Evolutionary conservation across 2,329 filamentous ascomycete genomes (phyloP).

Genomic region (Teratosphaeria epicoccoides): DNA sequence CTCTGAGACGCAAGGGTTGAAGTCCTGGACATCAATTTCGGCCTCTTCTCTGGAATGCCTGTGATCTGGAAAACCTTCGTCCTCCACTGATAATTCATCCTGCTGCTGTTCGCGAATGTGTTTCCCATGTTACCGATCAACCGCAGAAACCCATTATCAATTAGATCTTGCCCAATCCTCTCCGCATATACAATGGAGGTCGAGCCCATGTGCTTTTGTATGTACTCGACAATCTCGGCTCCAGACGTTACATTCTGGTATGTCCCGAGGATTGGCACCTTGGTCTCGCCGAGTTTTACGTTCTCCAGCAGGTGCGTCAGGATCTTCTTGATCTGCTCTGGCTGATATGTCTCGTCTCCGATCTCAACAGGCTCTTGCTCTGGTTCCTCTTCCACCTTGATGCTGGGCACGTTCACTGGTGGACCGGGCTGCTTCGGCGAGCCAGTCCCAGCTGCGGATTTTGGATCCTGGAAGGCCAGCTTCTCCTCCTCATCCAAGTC

Average conservation of each 20-base stretch:
- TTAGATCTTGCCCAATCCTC: constrained; percentile 86
- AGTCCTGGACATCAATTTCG: constrained; percentile 53
- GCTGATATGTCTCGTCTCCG: constrained; percentile 75
- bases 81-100: constrained; percentile 96
- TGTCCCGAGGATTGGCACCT: constrained; percentile 88
- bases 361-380: constrained; percentile 82
- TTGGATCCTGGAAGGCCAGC: constrained; percentile 84
- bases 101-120: constrained; percentile 93
- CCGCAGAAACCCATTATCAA: constrained; percentile 74
- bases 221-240: constrained; percentile 88
- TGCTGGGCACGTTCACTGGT: constrained; percentile 58
- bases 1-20: constrained; percentile 53
- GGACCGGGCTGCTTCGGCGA: constrained; percentile 38
- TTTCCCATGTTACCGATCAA: constrained; percentile 90
- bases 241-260: constrained; percentile 90
- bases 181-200: constrained; percentile 75
- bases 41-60: constrained; percentile 81
- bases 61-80: constrained; percentile 81
- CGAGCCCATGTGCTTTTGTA: constrained; percentile 77
- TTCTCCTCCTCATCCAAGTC: constrained; percentile 98
- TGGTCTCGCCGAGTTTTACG: constrained; percentile 80
- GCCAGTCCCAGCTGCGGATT: constrained; percentile 35
- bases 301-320: constrained; percentile 74
- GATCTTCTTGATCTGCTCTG: constrained; percentile 84
- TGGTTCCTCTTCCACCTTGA: constrained; percentile 63